phyloP scores from a whole-genome alignment of 2,329 filamentous ascomycete genomes.

The Cryphonectria japonica region DNA sequence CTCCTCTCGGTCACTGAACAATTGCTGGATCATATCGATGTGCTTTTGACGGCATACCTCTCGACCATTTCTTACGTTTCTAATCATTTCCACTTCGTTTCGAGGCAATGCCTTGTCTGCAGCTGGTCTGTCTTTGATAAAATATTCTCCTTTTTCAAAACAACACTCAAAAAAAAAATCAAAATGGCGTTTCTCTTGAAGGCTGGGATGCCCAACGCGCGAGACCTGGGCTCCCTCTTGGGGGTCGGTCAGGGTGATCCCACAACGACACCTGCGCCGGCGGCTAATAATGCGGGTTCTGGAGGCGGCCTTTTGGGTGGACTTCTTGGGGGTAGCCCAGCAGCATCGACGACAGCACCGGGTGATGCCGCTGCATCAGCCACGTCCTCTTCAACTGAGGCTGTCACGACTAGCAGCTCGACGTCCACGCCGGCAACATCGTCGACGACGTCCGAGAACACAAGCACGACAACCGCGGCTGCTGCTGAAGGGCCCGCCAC shows the following conservation, averaged over 20 bases:
- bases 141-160: not conserved
- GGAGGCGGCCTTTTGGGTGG: constrained; percentile 22
- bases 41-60: not conserved
- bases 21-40: not conserved
- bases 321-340: not conserved
- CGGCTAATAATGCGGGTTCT: not conserved
- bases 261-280: not conserved
- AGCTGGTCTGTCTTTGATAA: constrained; percentile 23
- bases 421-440: not conserved
- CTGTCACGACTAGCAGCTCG: not conserved
- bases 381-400: not conserved
- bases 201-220: not conserved
- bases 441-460: not conserved
- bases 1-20: not conserved
- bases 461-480: not conserved
- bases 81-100: not conserved
- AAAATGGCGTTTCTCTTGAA: not conserved
- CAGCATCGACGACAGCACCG: constrained; percentile 10
- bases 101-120: constrained; percentile 9
- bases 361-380: not conserved
- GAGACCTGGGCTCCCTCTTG: not conserved
- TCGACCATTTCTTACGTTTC: not conserved
- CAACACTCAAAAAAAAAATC: not conserved
- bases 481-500: not conserved
- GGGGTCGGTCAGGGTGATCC: not conserved